Evolutionary conservation across 495 filamentous ascomycete species (phyloP).

Genomic region (Chaetomium cochliodes): DNA sequence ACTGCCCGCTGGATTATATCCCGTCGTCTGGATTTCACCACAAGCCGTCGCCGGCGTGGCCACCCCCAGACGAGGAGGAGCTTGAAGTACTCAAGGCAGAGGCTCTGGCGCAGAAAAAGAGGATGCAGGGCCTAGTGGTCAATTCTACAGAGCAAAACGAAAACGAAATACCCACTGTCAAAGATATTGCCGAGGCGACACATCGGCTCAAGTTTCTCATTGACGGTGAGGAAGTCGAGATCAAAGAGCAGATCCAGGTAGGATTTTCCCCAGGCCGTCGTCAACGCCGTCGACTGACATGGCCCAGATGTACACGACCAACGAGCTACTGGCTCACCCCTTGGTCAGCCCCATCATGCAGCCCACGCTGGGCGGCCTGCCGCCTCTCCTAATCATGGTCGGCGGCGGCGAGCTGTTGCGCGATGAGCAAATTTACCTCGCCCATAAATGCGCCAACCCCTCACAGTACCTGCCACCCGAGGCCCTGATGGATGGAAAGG

Average conservation of each 20-base stretch:
- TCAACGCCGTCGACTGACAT: slow-evolving; percentile 16
- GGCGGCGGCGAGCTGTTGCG: slow-evolving; percentile 86
- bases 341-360: slow-evolving; percentile 86
- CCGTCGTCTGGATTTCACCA: slow-evolving; percentile 83
- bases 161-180: slow-evolving; percentile 24
- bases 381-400: slow-evolving; percentile 78
- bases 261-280: neutral
- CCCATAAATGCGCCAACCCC: slow-evolving; percentile 89
- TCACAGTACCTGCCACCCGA: slow-evolving; percentile 67
- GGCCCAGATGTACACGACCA: slow-evolving; percentile 79
- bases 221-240: slow-evolving; percentile 64
- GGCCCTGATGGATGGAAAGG: slow-evolving; percentile 60
- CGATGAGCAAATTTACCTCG: slow-evolving; percentile 92
- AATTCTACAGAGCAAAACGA: slow-evolving; percentile 15
- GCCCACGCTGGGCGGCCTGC: slow-evolving; percentile 81
- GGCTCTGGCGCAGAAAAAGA: slow-evolving; percentile 29
- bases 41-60: slow-evolving; percentile 80
- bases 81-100: slow-evolving; percentile 44
- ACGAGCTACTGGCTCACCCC: slow-evolving; percentile 80
- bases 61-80: slow-evolving; percentile 81
- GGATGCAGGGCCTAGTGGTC: slow-evolving; percentile 12
- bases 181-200: slow-evolving; percentile 41
- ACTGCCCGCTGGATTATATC: slow-evolving; percentile 79
- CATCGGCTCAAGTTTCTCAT: slow-evolving; percentile 60
- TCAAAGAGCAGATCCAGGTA: slow-evolving; percentile 89